phyloP scores from a whole-genome alignment of 1,284 basidiomycete genomes.

The Moesziomyces sp. region DNA sequence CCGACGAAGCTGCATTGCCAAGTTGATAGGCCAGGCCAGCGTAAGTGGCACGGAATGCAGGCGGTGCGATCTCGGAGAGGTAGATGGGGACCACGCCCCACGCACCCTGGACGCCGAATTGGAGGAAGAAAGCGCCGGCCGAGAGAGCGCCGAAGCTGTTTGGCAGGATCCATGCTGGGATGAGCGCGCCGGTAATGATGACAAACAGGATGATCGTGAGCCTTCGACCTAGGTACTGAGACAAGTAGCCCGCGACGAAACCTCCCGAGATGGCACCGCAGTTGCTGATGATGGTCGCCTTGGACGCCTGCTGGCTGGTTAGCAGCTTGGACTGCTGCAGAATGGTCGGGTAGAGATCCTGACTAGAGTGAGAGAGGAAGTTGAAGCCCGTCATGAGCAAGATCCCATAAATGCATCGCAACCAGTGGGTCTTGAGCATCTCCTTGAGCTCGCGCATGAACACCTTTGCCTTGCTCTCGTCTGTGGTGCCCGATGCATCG shows the following conservation, averaged over 20 bases:
- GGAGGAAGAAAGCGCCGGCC: slow-evolving; percentile 71
- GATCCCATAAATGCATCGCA: slow-evolving; percentile 82
- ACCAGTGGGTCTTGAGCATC: slow-evolving; percentile 88
- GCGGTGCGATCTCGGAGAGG: slow-evolving; percentile 88
- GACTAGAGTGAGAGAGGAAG: slow-evolving; percentile 76
- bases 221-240: slow-evolving; percentile 87
- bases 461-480: slow-evolving; percentile 71
- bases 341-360: slow-evolving; percentile 64
- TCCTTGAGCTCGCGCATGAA: slow-evolving; percentile 78
- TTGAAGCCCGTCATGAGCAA: slow-evolving; percentile 77
- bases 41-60: slow-evolving; percentile 92
- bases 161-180: slow-evolving; percentile 69
- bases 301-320: slow-evolving; percentile 74
- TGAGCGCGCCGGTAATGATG: slow-evolving; percentile 52
- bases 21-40: slow-evolving; percentile 88
- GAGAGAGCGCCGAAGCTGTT: slow-evolving; percentile 66
- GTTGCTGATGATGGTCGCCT: slow-evolving; percentile 91
- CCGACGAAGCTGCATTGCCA: slow-evolving; percentile 81
- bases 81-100: slow-evolving; percentile 80
- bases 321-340: slow-evolving; percentile 57
- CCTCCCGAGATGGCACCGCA: slow-evolving; percentile 82
- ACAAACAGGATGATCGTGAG: slow-evolving; percentile 80
- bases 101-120: slow-evolving; percentile 69
- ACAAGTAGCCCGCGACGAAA: slow-evolving; percentile 78
- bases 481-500: slow-evolving; percentile 41